Conservation (phyloP, 1,284 basidiomycete genomes). For the Anthracocystis setariae region DNA sequence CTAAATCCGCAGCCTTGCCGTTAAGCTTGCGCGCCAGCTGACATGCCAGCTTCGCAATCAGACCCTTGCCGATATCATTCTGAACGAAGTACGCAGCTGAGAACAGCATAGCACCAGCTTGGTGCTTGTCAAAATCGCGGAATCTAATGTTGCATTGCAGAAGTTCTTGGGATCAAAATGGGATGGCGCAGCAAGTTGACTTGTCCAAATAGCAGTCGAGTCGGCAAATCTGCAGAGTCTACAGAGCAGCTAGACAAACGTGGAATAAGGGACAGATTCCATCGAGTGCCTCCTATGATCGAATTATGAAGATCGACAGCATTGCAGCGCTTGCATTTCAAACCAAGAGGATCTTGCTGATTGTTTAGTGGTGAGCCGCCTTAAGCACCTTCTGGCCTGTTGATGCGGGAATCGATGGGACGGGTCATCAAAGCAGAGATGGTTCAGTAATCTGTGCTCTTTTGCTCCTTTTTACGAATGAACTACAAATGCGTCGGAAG, state of each 20-base stretch:
- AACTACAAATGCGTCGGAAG: too few relatives aligned
- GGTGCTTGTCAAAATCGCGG: not conserved
- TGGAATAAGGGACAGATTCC: too few relatives aligned
- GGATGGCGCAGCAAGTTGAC: not conserved
- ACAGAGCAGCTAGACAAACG: too few relatives aligned
- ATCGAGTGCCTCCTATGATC: not conserved
- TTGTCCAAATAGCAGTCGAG: not conserved
- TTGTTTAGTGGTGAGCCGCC: constrained; percentile 49
- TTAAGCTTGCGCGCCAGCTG: not conserved
- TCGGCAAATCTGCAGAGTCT: not conserved
- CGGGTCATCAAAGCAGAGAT: not conserved
- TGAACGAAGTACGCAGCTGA: too few relatives aligned
- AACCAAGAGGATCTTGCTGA: not conserved
- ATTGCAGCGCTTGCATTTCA: not conserved
- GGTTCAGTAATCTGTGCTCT: not conserved
- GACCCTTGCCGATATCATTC: not conserved
- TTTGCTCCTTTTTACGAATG: too few relatives aligned
- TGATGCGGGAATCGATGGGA: not conserved
- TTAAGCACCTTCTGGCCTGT: constrained; percentile 56
- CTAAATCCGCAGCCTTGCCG: too few relatives aligned
- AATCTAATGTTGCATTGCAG: constrained; percentile 30
- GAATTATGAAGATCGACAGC: not conserved
- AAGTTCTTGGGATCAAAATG: constrained; percentile 1
- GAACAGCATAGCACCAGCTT: too few relatives aligned
- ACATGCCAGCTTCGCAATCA: not conserved